These are phyloP conservation scores for Pseudomonodictys pantanalensis DNA, from an alignment of 495 filamentous ascomycete species.

Conservation along the genomic window DNA sequence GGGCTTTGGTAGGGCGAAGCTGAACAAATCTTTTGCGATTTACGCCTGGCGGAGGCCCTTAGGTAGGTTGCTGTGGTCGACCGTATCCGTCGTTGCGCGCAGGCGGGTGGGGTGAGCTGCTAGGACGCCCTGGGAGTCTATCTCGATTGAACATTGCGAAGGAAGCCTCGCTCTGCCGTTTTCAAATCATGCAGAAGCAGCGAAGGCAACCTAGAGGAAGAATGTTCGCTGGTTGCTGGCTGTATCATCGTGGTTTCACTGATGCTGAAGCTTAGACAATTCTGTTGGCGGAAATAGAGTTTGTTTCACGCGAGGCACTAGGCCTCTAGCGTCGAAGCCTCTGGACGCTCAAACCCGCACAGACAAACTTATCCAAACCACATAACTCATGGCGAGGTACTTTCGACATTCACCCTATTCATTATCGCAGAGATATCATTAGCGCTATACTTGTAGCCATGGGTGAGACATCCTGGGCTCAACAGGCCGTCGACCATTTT, in stretches of 20 bases:
- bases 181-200: neutral
- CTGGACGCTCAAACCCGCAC: no score
- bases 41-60: no score
- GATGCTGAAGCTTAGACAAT: no score
- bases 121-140: conserved; percentile 45
- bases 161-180: neutral
- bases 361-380: no score
- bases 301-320: no score
- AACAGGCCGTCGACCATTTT: neutral
- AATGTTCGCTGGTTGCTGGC: no score
- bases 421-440: neutral
- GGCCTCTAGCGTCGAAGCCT: no score
- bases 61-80: conserved; percentile 42
- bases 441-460: neutral
- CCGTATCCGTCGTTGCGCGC: conserved; percentile 45
- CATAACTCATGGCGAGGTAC: no score
- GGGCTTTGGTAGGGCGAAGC: conserved; percentile 61
- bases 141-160: conserved; percentile 53
- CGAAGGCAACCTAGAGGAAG: neutral
- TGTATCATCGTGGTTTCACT: no score
- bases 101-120: conserved; percentile 40
- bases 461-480: neutral
- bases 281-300: no score
- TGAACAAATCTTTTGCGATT: conserved; percentile 50
- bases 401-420: neutral